These are phyloP conservation scores for Myochromella boudieri DNA, from an alignment of 768 basidiomycete genomes.

Conservation along the genomic window DNA sequence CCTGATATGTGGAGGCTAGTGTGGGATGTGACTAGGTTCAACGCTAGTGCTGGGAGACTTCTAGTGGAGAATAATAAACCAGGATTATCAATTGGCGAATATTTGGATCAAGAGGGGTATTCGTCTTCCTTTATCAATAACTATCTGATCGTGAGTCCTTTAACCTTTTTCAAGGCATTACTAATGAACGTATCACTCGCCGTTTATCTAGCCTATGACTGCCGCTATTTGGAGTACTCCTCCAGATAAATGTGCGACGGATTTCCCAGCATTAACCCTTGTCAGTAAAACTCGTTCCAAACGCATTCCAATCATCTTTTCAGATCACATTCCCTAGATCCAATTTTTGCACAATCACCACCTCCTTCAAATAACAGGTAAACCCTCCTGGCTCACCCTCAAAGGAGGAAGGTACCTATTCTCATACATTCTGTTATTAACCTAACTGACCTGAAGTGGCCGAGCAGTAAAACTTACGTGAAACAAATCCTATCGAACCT, in stretches of 20 bases:
- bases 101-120: slow-evolving; percentile 62
- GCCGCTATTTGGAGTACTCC: slow-evolving; percentile 82
- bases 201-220: slow-evolving; percentile 64
- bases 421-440: background rate
- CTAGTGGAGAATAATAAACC: slow-evolving; percentile 29
- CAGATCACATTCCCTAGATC: slow-evolving; percentile 33
- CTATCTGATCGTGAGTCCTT: slow-evolving; percentile 64
- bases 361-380: slow-evolving; percentile 67
- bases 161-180: background rate
- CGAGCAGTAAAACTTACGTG: slow-evolving; percentile 61
- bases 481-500: slow-evolving; percentile 57
- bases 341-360: slow-evolving; percentile 77
- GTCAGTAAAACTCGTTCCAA: slow-evolving; percentile 33
- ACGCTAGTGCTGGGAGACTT: slow-evolving; percentile 59
- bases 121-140: slow-evolving; percentile 69
- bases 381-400: slow-evolving; percentile 73
- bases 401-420: slow-evolving; percentile 62
- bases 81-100: slow-evolving; percentile 59
- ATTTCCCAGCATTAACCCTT: slow-evolving; percentile 71
- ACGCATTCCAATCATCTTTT: background rate
- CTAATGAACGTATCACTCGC: slow-evolving; percentile 2
- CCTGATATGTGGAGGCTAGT: slow-evolving; percentile 71
- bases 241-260: slow-evolving; percentile 63
- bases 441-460: background rate
- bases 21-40: slow-evolving; percentile 72